These are phyloP conservation scores for Blastocladiella britannica DNA, from an alignment of 192 early-diverging fungal genomes.

Conservation along the genomic window DNA sequence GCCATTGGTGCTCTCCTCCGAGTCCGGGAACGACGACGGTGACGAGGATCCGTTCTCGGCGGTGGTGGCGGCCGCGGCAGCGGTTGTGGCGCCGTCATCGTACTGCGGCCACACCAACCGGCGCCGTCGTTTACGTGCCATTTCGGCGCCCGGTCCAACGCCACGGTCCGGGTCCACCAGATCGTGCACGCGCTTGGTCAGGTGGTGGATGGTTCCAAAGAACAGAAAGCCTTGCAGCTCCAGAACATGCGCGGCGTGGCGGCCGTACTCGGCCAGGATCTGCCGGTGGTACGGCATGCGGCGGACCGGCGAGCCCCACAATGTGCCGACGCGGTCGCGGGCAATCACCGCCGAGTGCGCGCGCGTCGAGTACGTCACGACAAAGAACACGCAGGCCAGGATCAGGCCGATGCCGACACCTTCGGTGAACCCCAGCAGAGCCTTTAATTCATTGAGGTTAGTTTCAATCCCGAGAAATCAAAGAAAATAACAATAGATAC, in stretches of 20 bases:
- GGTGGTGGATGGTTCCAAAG: constrained; percentile 79
- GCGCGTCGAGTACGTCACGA: constrained; percentile 46
- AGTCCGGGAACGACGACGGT: neutral
- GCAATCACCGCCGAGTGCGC: constrained; percentile 20
- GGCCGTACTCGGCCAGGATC: constrained; percentile 61
- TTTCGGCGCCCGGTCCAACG: neutral
- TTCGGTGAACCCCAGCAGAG: constrained; percentile 81
- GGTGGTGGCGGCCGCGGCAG: too few relatives aligned
- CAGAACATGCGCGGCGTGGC: constrained; percentile 59
- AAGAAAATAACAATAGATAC: too few relatives aligned
- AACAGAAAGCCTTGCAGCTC: constrained; percentile 90
- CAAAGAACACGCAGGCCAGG: constrained; percentile 88
- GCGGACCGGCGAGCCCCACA: constrained; percentile 39
- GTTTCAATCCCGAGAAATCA: too few relatives aligned
- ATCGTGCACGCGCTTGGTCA: constrained; percentile 46
- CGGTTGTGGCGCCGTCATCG: too few relatives aligned
- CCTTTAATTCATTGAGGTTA: too few relatives aligned
- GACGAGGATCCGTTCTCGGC: too few relatives aligned
- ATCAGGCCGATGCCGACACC: constrained; percentile 86
- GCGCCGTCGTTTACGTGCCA: constrained; percentile 10
- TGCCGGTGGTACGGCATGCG: constrained; percentile 70
- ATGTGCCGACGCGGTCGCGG: neutral
- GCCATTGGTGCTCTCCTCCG: neutral
- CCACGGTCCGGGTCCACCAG: constrained; percentile 20
- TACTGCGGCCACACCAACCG: constrained; percentile 18